Percentiles rank a stretch among this genome's conserved stretches.
phyloP scores from a whole-genome alignment of 768 basidiomycete genomes.

The Tubosaeta sp. region DNA sequence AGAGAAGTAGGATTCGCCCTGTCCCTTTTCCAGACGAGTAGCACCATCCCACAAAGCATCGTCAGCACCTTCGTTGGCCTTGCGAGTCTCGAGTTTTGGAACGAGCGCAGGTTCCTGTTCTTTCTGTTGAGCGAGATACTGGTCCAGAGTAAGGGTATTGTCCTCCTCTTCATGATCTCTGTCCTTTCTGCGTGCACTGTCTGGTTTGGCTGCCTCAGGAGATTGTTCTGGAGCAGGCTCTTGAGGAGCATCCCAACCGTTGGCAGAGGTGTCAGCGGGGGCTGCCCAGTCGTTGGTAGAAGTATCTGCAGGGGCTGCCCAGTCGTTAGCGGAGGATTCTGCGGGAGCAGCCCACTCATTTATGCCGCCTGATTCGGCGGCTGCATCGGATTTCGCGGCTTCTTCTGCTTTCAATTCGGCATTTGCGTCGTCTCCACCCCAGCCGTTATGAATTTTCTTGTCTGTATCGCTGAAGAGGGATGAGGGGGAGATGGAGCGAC shows the following conservation, averaged over 20 bases:
- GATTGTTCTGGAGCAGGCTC: slow-evolving; percentile 28
- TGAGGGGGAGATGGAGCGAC: slow-evolving; percentile 4
- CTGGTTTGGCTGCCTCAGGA: slow-evolving; percentile 36
- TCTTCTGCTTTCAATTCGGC: slow-evolving; percentile 80
- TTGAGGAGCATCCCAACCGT: slow-evolving; percentile 36
- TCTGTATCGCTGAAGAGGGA: slow-evolving; percentile 70
- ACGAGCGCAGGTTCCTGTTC: slow-evolving; percentile 52
- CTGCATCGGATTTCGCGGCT: slow-evolving; percentile 69
- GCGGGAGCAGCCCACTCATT: slow-evolving; percentile 36
- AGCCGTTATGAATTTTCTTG: slow-evolving; percentile 91
- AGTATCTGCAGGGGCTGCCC: slow-evolving; percentile 21
- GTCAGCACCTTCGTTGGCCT: slow-evolving; percentile 79
- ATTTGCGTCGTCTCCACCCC: slow-evolving; percentile 90
- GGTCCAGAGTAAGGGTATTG: slow-evolving; percentile 89
- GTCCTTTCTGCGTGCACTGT: slow-evolving; percentile 42
- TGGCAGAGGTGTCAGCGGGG: slow-evolving; percentile 13
- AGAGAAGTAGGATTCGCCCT: slow-evolving; percentile 75
- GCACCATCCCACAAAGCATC: slow-evolving; percentile 68
- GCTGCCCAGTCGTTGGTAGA: slow-evolving; percentile 36
- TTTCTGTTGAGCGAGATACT: slow-evolving; percentile 83
- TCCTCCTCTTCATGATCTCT: slow-evolving; percentile 82
- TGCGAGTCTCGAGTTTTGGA: slow-evolving; percentile 73
- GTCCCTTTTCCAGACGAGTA: slow-evolving; percentile 58
- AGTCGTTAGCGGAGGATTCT: slow-evolving; percentile 22
- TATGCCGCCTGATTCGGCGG: slow-evolving; percentile 38